Percentiles rank a stretch among this genome's conserved stretches.
Evolutionary conservation across 2,329 filamentous ascomycete species (phyloP).

Genomic region (Colletotrichum endophyticum): DNA sequence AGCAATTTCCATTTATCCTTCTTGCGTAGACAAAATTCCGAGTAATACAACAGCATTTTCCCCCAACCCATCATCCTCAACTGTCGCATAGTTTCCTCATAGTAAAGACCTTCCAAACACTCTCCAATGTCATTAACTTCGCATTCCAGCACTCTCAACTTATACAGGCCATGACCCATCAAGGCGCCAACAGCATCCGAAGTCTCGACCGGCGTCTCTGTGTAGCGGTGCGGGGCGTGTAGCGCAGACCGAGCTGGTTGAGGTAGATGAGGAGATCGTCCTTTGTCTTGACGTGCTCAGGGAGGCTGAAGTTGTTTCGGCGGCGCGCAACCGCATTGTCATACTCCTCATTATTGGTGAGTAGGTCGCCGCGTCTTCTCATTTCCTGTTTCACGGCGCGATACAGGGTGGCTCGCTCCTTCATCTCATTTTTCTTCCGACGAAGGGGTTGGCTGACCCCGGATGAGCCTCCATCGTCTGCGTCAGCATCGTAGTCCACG

Average conservation of each 20-base stretch:
- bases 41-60: neutral
- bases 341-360: neutral
- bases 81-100: neutral
- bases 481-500: neutral
- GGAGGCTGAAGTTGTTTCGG: neutral
- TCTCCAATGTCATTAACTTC: accelerated
- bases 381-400: neutral
- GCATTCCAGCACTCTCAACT: neutral
- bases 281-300: neutral
- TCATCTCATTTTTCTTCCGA: neutral
- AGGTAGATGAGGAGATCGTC: neutral
- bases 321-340: neutral
- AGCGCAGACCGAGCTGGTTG: neutral
- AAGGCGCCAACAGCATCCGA: neutral
- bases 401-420: neutral
- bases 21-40: neutral
- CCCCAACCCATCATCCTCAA: accelerated
- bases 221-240: neutral
- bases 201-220: neutral
- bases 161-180: neutral
- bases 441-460: accelerated
- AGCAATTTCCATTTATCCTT: accelerated
- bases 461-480: neutral
- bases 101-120: accelerated
- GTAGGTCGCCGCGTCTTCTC: neutral